Conservation (phyloP, 208 protist species). For the Vickermania spadyakhi region DNA sequence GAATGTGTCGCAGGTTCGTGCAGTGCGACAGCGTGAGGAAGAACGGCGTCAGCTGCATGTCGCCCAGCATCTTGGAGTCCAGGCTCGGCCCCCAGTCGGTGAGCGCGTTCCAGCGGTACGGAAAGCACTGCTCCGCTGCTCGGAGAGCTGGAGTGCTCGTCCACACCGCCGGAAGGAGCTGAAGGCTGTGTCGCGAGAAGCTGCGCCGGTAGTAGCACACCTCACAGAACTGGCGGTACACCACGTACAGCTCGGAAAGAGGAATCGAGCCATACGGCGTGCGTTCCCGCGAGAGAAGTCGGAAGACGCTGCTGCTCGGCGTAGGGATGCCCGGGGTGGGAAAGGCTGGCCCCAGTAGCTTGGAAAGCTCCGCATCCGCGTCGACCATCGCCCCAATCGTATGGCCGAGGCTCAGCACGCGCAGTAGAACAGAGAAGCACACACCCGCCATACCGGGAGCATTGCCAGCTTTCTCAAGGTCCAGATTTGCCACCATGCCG, state of each 20-base stretch:
- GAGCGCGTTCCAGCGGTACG: slow-evolving; percentile 50
- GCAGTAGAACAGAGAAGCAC: slow-evolving; percentile 49
- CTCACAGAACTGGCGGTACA: slow-evolving; percentile 53
- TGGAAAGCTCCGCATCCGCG: slow-evolving; percentile 25
- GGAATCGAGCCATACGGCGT: slow-evolving; percentile 60
- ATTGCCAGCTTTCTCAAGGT: slow-evolving; percentile 1
- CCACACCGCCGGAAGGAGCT: background rate
- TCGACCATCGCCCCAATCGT: slow-evolving; percentile 28
- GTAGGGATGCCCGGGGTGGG: slow-evolving; percentile 11
- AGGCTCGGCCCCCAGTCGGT: slow-evolving; percentile 21
- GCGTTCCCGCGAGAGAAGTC: slow-evolving; percentile 3
- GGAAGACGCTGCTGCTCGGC: slow-evolving; percentile 11
- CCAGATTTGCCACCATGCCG: background rate
- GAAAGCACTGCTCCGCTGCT: slow-evolving; percentile 13
- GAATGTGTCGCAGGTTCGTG: slow-evolving; percentile 34
- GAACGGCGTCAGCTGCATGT: slow-evolving; percentile 49
- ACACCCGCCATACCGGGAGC: slow-evolving; percentile 12
- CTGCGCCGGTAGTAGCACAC: slow-evolving; percentile 20
- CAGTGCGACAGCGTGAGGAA: slow-evolving; percentile 61
- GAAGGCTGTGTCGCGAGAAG: slow-evolving; percentile 26
- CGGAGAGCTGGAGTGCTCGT: background rate
- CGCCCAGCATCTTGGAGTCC: slow-evolving; percentile 49
- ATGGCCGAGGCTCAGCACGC: slow-evolving; percentile 54
- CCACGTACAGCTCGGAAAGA: slow-evolving; percentile 46
- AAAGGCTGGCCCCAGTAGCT: slow-evolving; percentile 14